These are phyloP conservation scores for Kandelia obovata DNA, from an alignment of 345 rosid species.

Conservation along the genomic window DNA sequence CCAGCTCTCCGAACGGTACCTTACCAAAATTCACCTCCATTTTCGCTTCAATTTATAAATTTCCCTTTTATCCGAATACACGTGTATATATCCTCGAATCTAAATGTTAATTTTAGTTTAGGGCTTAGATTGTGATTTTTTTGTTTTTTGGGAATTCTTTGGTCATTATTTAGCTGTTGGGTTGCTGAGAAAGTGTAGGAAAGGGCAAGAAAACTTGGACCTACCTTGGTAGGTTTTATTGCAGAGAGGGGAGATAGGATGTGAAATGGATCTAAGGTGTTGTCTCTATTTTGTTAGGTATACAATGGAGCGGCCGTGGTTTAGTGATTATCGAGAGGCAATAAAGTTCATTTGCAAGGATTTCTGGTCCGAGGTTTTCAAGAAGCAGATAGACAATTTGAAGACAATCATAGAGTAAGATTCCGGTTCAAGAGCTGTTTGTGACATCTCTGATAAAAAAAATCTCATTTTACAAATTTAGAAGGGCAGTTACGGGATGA, in stretches of 20 bases:
- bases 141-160: background rate
- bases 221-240: background rate
- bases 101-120: background rate
- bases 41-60: background rate
- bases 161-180: slow-evolving; percentile 6
- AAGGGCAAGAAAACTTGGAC: background rate
- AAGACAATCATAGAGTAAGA: slow-evolving; percentile 87
- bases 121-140: background rate
- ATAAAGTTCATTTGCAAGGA: slow-evolving; percentile 99
- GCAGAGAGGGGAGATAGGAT: background rate
- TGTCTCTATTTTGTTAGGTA: slow-evolving; percentile 41
- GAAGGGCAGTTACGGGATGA: background rate
- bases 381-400: slow-evolving; percentile 96
- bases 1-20: slow-evolving; percentile 95
- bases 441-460: too few species aligned
- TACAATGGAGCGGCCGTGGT: slow-evolving; percentile 92
- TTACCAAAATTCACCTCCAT: background rate
- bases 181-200: slow-evolving; percentile 10
- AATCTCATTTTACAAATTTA: too few species aligned
- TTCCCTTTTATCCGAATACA: background rate
- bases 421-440: background rate
- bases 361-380: slow-evolving; percentile 95
- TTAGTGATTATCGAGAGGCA: slow-evolving; percentile 87
- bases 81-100: too few species aligned
- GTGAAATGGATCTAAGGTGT: background rate